phyloP scores from a whole-genome alignment of 2,329 filamentous ascomycete genomes.

The Talaromyces sp. region DNA sequence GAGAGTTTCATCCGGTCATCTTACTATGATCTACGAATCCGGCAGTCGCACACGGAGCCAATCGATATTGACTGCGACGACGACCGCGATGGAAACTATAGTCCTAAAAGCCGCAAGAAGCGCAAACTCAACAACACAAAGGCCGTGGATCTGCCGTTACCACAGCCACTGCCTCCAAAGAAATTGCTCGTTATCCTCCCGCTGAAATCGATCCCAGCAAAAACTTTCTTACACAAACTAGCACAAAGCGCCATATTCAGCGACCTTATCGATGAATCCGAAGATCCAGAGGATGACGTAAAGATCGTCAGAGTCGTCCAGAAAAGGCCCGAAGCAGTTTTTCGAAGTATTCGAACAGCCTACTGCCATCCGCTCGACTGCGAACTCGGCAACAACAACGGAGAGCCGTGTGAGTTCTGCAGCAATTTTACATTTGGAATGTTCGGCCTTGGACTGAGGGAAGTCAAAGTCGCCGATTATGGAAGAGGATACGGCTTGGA shows the following conservation, averaged over 20 bases:
- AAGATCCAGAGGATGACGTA: background rate
- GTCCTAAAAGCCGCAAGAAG: background rate
- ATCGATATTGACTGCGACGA: constrained; percentile 4
- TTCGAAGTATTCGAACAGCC: background rate
- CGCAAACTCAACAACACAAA: background rate
- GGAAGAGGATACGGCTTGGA: constrained; percentile 29
- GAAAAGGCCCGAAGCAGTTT: background rate
- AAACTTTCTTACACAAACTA: background rate
- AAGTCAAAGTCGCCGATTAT: constrained; percentile 31
- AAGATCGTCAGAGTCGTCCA: background rate
- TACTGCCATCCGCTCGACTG: constrained; percentile 7
- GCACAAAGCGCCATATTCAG: background rate
- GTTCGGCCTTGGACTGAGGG: constrained; percentile 29
- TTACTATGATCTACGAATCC: constrained; percentile 20
- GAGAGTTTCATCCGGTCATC: constrained; percentile 2
- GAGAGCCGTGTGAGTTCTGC: constrained; percentile 37
- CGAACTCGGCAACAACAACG: constrained; percentile 3
- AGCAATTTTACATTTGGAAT: constrained; percentile 34
- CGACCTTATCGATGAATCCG: background rate
- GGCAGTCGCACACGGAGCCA: background rate
- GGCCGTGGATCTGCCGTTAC: too few species aligned
- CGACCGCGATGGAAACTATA: background rate
- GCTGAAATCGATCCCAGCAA: constrained; percentile 3
- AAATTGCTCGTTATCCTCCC: background rate
- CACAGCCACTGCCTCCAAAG: too few species aligned